A percentile compares a stretch with the other conserved stretches of the same genome.
These are phyloP conservation scores for Hirschfeldia incana DNA, from an alignment of 345 rosid genomes.

Conservation along the genomic window DNA sequence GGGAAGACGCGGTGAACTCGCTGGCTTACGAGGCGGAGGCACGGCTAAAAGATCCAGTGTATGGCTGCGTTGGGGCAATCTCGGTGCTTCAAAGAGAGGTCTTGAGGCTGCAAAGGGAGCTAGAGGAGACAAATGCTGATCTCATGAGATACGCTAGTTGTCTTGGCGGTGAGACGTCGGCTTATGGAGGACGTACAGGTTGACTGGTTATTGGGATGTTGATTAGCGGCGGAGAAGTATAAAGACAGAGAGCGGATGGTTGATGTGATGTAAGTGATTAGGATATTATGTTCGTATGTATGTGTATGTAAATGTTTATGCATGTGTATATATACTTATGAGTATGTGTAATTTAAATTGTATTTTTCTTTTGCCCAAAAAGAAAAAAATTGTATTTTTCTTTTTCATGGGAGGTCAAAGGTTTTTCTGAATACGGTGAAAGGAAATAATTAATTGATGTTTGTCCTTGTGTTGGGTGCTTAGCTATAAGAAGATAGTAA, in stretches of 20 bases:
- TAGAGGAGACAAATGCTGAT: constrained; percentile 69
- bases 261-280: constrained; percentile 11
- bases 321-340: neutral
- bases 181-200: constrained; percentile 29
- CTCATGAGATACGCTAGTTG: constrained; percentile 46
- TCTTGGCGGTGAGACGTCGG: constrained; percentile 34
- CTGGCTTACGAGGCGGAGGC: constrained; percentile 77
- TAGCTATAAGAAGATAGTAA: neutral
- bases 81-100: constrained; percentile 66
- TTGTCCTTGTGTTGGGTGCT: neutral
- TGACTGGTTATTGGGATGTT: constrained; percentile 25
- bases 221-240: constrained; percentile 15
- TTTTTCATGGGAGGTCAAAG: neutral
- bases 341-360: neutral
- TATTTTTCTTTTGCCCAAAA: neutral
- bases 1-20: constrained; percentile 68
- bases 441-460: neutral
- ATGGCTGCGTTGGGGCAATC: constrained; percentile 73
- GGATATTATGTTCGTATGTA: constrained; percentile 19
- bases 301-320: constrained; percentile 1
- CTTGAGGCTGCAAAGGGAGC: constrained; percentile 55
- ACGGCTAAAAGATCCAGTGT: constrained; percentile 65
- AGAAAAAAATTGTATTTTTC: too few relatives aligned
- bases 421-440: neutral
- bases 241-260: constrained; percentile 10